Conservation (phyloP, 192 early-diverging fungal species). For the Diversispora eburnea region DNA sequence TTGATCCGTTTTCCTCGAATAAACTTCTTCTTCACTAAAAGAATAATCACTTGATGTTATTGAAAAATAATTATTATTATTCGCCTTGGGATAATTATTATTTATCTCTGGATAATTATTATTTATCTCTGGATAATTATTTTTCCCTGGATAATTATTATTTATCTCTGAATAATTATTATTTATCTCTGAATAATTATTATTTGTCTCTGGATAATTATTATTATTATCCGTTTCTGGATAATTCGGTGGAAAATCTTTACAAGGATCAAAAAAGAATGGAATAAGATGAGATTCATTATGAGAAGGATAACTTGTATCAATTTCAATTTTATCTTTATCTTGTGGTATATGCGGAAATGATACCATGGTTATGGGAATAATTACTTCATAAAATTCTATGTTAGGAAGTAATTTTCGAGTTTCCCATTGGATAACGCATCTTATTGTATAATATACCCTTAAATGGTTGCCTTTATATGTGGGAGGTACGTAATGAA, state of each 20-base stretch:
- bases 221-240: background rate
- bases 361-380: conserved; percentile 42
- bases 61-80: no score
- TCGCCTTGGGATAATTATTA: no score
- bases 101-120: no score
- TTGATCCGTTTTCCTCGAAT: no score
- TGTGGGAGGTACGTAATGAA: conserved; percentile 39
- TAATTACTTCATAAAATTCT: conserved; percentile 35
- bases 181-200: no score
- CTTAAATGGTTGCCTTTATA: conserved; percentile 42
- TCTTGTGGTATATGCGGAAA: conserved; percentile 34
- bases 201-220: no score
- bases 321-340: background rate
- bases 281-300: background rate
- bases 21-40: no score
- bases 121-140: no score
- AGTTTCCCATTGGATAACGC: conserved; percentile 31
- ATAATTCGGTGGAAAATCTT: background rate
- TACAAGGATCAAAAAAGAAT: background rate
- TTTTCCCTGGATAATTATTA: no score
- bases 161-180: no score
- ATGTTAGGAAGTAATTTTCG: conserved; percentile 37
- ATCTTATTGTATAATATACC: conserved; percentile 40
- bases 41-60: no score
- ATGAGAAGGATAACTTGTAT: background rate